A percentile compares a stretch with the other conserved stretches of the same genome.
Evolutionary conservation across 768 basidiomycete genomes (phyloP).

Genomic region (Cantharellus cinnabarinus): DNA sequence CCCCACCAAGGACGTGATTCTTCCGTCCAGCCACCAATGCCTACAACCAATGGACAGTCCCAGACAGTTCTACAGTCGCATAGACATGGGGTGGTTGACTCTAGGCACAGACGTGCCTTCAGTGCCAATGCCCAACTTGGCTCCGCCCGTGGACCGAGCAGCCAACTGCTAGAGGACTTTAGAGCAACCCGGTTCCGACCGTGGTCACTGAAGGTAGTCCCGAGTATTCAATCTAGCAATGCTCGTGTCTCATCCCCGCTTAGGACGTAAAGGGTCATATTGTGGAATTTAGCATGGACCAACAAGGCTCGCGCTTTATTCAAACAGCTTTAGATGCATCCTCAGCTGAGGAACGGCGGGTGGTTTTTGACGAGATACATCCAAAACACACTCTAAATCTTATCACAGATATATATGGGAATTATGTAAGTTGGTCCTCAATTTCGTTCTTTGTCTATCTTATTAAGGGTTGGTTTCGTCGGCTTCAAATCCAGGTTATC

Average conservation of each 20-base stretch:
- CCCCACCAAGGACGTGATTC: too few relatives aligned
- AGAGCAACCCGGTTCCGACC: slow-evolving; percentile 53
- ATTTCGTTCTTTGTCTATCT: background rate
- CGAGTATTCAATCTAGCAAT: too few relatives aligned
- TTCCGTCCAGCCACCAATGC: too few relatives aligned
- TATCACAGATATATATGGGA: slow-evolving; percentile 86
- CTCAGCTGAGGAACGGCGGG: slow-evolving; percentile 55
- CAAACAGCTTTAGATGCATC: slow-evolving; percentile 70
- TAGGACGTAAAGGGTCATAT: slow-evolving; percentile 76
- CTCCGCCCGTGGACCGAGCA: slow-evolving; percentile 21
- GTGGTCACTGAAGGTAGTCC: slow-evolving; percentile 57
- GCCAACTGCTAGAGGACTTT: slow-evolving; percentile 68
- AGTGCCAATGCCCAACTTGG: too few relatives aligned
- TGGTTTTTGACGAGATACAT: slow-evolving; percentile 73
- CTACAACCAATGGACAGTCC: too few relatives aligned
- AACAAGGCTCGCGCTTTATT: slow-evolving; percentile 96
- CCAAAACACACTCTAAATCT: slow-evolving; percentile 53
- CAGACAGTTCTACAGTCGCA: too few relatives aligned
- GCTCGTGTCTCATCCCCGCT: background rate
- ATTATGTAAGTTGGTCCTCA: slow-evolving; percentile 44
- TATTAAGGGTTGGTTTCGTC: background rate
- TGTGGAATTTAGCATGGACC: slow-evolving; percentile 84
- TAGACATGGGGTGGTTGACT: too few relatives aligned
- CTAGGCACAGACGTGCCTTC: too few relatives aligned
- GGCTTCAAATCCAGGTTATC: slow-evolving; percentile 37